Evolutionary conservation across 306 rosid species (phyloP).

Genomic region (Cucumis sativus): DNA sequence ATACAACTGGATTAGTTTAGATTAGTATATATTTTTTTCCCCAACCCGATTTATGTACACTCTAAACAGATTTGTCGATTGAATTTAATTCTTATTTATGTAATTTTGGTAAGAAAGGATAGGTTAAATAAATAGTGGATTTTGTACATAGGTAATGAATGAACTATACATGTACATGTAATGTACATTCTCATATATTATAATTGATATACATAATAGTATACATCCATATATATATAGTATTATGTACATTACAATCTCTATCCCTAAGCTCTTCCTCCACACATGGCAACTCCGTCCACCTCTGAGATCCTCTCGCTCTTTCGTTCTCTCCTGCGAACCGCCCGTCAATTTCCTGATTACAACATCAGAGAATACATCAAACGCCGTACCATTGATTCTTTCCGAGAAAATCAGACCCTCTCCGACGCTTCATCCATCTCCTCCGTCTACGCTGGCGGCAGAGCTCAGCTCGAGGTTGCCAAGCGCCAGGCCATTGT

Average conservation of each 20-base stretch:
- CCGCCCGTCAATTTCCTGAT: conserved; percentile 46
- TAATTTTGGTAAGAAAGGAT: too few species aligned
- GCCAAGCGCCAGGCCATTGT: conserved; percentile 51
- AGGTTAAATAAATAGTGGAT: too few species aligned
- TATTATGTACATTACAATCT: not conserved
- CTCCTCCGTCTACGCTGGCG: conserved; percentile 32
- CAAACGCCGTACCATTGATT: conserved; percentile 53
- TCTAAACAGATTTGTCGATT: too few species aligned
- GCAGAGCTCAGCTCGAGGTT: conserved; percentile 39
- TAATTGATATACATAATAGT: too few species aligned
- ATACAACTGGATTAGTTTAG: too few species aligned
- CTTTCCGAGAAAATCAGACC: conserved; percentile 37
- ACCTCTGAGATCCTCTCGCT: conserved; percentile 32
- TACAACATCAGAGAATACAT: conserved; percentile 75
- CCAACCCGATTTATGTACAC: too few species aligned
- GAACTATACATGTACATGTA: too few species aligned
- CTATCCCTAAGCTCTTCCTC: not conserved
- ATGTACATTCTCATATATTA: too few species aligned
- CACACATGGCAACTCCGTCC: conserved; percentile 25
- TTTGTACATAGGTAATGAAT: too few species aligned
- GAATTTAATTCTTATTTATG: too few species aligned
- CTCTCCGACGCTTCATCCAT: conserved; percentile 35
- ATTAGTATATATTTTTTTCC: too few species aligned
- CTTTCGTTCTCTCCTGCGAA: conserved; percentile 43
- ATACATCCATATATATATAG: too few species aligned